Evolutionary conservation across 305 asterid species (phyloP).

Genomic region (Rubia tinctorum): DNA sequence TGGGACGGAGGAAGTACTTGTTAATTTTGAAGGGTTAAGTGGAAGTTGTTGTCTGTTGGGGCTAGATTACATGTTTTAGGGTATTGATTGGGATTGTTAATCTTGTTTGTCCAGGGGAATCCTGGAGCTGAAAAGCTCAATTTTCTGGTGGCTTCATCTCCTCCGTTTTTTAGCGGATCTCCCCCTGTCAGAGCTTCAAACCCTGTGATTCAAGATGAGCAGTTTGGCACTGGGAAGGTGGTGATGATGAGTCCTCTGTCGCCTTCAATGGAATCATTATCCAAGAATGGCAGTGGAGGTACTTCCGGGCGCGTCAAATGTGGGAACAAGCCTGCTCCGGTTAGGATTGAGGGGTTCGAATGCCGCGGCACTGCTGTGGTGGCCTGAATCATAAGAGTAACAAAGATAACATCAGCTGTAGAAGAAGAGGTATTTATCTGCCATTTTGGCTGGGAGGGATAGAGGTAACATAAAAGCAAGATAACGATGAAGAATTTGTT

Average conservation of each 20-base stretch:
- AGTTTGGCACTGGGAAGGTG: conserved; percentile 38
- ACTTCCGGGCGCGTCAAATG: conserved; percentile 41
- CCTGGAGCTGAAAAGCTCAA: conserved; percentile 33
- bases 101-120: conserved; percentile 25
- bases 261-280: conserved; percentile 27
- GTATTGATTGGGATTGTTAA: background rate
- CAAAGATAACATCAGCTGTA: conserved; percentile 7
- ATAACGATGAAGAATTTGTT: conserved; percentile 18
- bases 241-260: conserved; percentile 30
- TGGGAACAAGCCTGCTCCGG: conserved; percentile 48
- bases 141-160: conserved; percentile 50
- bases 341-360: conserved; percentile 70
- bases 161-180: conserved; percentile 40
- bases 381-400: conserved; percentile 31
- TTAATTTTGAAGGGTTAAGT: background rate
- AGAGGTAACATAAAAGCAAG: conserved; percentile 1
- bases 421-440: conserved; percentile 4
- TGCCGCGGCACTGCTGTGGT: conserved; percentile 57
- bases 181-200: conserved; percentile 40
- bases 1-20: background rate
- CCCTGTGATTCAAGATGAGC: conserved; percentile 45
- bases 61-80: background rate
- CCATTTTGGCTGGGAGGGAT: conserved; percentile 4
- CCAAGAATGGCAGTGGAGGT: conserved; percentile 33
- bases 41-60: background rate